A percentile compares a stretch with the other conserved stretches of the same genome.
Evolutionary conservation across 176 grass and related monocot species (phyloP).

Genomic region (Paspalum notatum): DNA sequence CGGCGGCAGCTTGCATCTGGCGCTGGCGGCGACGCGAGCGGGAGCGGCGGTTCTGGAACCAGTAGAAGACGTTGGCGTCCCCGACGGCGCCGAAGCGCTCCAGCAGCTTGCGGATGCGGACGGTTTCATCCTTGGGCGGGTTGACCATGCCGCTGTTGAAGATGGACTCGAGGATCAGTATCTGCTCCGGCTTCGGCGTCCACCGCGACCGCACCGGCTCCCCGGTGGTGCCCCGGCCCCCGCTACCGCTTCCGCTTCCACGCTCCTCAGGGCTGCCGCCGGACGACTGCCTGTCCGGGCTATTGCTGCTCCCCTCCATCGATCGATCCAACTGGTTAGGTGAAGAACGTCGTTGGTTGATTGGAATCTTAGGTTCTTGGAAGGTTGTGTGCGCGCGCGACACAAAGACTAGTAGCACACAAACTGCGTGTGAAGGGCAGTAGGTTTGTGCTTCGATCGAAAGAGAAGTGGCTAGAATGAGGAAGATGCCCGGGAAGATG

Average conservation of each 20-base stretch:
- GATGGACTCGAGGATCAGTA: constrained; percentile 97
- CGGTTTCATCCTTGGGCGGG: constrained; percentile 89
- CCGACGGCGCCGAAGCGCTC: constrained; percentile 86
- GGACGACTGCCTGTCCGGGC: constrained; percentile 48
- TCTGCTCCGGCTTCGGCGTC: constrained; percentile 95
- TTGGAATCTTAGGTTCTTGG: constrained; percentile 45
- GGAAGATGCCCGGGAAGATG: background rate
- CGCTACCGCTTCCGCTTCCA: constrained; percentile 19
- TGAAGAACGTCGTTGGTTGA: constrained; percentile 33
- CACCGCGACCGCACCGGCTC: constrained; percentile 85
- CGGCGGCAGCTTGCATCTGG: constrained; percentile 78
- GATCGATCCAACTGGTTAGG: constrained; percentile 13
- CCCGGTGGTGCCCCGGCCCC: constrained; percentile 18
- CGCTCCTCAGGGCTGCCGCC: constrained; percentile 47
- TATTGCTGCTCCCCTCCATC: constrained; percentile 44
- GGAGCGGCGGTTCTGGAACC: constrained; percentile 95
- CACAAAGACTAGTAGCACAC: constrained; percentile 27
- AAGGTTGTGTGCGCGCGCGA: constrained; percentile 1
- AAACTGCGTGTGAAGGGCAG: constrained; percentile 34
- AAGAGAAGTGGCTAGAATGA: constrained; percentile 37
- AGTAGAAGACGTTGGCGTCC: constrained; percentile 98
- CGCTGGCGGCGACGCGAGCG: constrained; percentile 88
- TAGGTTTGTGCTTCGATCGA: constrained; percentile 44
- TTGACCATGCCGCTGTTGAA: constrained; percentile 98
- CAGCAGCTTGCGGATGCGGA: constrained; percentile 92